phyloP scores from a whole-genome alignment of 192 early-diverging fungal genomes.

The Podila epicladia region DNA sequence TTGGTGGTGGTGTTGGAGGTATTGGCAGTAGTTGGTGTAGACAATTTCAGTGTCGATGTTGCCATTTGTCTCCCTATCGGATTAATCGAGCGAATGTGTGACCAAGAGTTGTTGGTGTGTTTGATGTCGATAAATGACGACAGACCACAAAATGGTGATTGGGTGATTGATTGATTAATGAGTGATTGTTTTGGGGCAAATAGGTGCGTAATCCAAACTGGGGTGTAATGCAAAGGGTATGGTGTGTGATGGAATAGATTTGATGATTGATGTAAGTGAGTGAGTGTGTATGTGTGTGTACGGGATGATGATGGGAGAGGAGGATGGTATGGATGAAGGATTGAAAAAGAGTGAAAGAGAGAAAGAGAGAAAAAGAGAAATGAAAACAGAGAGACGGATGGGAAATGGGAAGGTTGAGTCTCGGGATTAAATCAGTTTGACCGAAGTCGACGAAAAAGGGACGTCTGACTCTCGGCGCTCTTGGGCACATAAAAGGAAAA shows the following conservation, averaged over 20 bases:
- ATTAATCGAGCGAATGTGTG: not conserved
- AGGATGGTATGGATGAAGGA: not conserved
- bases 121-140: conserved; percentile 4
- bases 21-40: not conserved
- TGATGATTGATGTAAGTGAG: not conserved
- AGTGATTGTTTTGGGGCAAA: not conserved
- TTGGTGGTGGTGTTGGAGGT: not conserved
- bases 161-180: not conserved
- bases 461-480: not conserved
- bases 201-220: not conserved
- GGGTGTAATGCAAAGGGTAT: not conserved
- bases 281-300: no score
- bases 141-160: not conserved
- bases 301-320: not conserved
- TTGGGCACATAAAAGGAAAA: not conserved
- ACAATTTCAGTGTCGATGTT: conserved; percentile 27
- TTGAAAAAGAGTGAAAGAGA: not conserved
- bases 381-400: not conserved
- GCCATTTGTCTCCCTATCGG: conserved; percentile 14
- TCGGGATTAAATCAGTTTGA: not conserved
- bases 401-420: not conserved
- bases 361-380: not conserved
- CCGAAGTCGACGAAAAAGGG: not conserved
- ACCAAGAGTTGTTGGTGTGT: not conserved
- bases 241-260: not conserved